phyloP scores from a whole-genome alignment of 345 rosid species.

The Balakata baccata region DNA sequence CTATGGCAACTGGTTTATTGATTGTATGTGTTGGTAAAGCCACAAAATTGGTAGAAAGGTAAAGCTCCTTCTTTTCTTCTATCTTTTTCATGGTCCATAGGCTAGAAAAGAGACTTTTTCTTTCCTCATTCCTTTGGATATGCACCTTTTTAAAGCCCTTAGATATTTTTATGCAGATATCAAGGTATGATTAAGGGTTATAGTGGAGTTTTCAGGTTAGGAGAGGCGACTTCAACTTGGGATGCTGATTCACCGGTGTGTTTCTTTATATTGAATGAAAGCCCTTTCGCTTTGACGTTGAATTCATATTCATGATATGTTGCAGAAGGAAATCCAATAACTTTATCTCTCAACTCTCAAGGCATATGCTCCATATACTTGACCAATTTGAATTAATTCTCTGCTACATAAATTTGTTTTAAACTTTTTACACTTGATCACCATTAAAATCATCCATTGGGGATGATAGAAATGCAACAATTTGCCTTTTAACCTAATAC shows the following conservation, averaged over 20 bases:
- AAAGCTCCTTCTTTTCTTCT: conserved; percentile 13
- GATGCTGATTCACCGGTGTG: conserved; percentile 97
- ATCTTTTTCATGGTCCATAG: not conserved
- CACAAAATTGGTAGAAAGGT: conserved; percentile 87
- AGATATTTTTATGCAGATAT: conserved; percentile 47
- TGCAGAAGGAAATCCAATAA: not conserved
- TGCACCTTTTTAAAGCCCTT: conserved; percentile 5
- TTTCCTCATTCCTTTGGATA: not conserved
- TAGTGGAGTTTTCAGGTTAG: conserved; percentile 88
- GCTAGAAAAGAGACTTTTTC: not conserved
- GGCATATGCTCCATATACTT: not conserved
- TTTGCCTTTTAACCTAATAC: not conserved
- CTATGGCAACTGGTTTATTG: conserved; percentile 94
- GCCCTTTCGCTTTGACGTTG: not conserved
- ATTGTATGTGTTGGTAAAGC: conserved; percentile 92
- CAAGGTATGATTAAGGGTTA: conserved; percentile 92
- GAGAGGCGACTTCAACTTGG: conserved; percentile 96
- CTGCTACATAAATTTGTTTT: not conserved
- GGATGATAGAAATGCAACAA: not conserved
- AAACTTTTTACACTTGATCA: not conserved
- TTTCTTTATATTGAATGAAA: conserved; percentile 6
- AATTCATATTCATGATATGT: not conserved
- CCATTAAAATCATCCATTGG: not conserved
- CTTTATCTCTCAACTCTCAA: not conserved
- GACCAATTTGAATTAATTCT: not conserved